These are phyloP conservation scores for Platanthera guangdongensis DNA, from an alignment of 106 monocot genomes.

Conservation along the genomic window DNA sequence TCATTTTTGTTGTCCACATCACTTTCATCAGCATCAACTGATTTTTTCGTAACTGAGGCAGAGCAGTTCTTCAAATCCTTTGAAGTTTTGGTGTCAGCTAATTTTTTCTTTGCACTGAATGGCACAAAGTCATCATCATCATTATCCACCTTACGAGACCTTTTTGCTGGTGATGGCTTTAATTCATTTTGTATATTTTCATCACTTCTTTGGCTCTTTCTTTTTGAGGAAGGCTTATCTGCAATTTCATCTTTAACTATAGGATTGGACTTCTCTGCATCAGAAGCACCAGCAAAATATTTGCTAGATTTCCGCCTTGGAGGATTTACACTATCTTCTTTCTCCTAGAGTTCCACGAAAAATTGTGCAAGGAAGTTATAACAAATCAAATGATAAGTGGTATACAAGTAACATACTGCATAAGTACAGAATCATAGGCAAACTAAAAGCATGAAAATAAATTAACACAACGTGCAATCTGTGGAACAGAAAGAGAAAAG, in stretches of 20 bases:
- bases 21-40: constrained; percentile 17
- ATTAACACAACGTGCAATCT: neutral
- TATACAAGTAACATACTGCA: neutral
- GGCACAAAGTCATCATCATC: constrained; percentile 65
- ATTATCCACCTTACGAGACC: constrained; percentile 27
- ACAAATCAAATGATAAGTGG: neutral
- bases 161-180: constrained; percentile 36
- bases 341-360: constrained; percentile 23
- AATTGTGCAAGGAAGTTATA: neutral
- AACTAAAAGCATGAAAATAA: neutral
- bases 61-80: constrained; percentile 45
- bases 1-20: constrained; percentile 34
- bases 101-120: constrained; percentile 29
- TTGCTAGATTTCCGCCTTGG: constrained; percentile 84
- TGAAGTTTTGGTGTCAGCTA: constrained; percentile 15
- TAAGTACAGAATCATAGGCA: neutral
- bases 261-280: constrained; percentile 17
- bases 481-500: neutral
- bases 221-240: constrained; percentile 36
- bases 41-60: constrained; percentile 1
- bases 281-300: constrained; percentile 41
- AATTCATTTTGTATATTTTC: constrained; percentile 22
- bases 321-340: constrained; percentile 26
- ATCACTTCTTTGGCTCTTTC: constrained; percentile 28
- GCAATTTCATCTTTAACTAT: constrained; percentile 23